phyloP scores from a whole-genome alignment of 306 rosid genomes.

The Prunus armeniaca region DNA sequence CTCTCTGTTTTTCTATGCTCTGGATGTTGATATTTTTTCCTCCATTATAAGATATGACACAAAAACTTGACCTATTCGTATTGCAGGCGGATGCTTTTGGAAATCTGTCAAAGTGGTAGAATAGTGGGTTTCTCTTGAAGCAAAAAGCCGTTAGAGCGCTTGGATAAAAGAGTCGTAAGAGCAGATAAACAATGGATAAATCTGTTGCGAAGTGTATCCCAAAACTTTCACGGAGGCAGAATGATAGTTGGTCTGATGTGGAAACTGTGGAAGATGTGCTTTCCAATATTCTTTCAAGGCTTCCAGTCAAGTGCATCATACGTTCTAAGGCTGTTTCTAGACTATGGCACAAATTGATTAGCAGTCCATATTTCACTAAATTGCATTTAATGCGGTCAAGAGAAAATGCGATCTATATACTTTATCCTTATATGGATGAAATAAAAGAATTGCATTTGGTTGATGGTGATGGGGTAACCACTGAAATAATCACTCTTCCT shows the following conservation, averaged over 20 bases:
- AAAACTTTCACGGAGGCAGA: background rate
- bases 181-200: slow-evolving; percentile 2
- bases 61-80: background rate
- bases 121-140: slow-evolving; percentile 6
- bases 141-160: background rate
- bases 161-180: too few relatives aligned
- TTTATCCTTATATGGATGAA: slow-evolving; percentile 22
- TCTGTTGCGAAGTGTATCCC: background rate
- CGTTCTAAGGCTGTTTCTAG: slow-evolving; percentile 12
- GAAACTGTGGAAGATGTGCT: slow-evolving; percentile 18
- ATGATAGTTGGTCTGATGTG: slow-evolving; percentile 9
- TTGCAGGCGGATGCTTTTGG: slow-evolving; percentile 10
- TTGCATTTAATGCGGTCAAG: slow-evolving; percentile 20
- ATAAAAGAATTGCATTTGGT: slow-evolving; percentile 9
- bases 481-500: slow-evolving; percentile 16
- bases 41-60: background rate
- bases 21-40: background rate
- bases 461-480: slow-evolving; percentile 7
- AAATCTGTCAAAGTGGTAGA: slow-evolving; percentile 1
- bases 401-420: slow-evolving; percentile 6
- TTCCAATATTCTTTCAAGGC: slow-evolving; percentile 14
- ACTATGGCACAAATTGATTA: slow-evolving; percentile 14
- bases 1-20: background rate
- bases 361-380: slow-evolving; percentile 10
- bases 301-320: slow-evolving; percentile 17